A percentile compares a stretch with the other conserved stretches of the same genome.
Evolutionary conservation across 2,329 filamentous ascomycete genomes (phyloP).

Genomic region (Pestalotiopsis sp.): DNA sequence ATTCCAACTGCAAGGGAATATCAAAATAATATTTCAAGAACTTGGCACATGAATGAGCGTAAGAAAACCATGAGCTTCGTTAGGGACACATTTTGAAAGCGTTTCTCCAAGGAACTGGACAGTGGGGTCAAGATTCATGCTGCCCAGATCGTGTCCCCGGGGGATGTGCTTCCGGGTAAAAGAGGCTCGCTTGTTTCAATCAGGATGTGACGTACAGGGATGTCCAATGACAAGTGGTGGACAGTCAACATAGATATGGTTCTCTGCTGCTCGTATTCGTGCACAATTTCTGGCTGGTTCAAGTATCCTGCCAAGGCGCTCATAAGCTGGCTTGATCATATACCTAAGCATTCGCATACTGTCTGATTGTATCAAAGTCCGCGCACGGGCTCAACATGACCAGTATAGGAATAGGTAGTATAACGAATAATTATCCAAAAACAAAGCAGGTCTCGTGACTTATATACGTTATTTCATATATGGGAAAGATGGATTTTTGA

Average conservation of each 20-base stretch:
- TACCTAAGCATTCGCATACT: too few relatives aligned
- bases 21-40: neutral
- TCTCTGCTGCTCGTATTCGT: neutral
- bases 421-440: too few relatives aligned
- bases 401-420: too few relatives aligned
- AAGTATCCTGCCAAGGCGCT: too few relatives aligned
- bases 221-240: neutral
- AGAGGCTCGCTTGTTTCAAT: neutral
- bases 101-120: neutral
- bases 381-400: too few relatives aligned
- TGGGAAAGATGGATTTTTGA: too few relatives aligned
- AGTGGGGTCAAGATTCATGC: neutral
- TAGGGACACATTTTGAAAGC: neutral
- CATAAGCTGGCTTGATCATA: too few relatives aligned
- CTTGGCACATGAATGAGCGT: neutral
- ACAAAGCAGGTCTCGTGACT: too few relatives aligned
- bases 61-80: neutral
- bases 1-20: neutral
- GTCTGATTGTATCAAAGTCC: too few relatives aligned
- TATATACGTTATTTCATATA: too few relatives aligned
- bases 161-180: conserved; percentile 4
- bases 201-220: neutral
- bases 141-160: neutral
- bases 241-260: neutral
- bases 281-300: too few relatives aligned